Base-by-base conservation (phyloP, 495 filamentous ascomycete genomes). In the Trichoderma virens region DNA sequence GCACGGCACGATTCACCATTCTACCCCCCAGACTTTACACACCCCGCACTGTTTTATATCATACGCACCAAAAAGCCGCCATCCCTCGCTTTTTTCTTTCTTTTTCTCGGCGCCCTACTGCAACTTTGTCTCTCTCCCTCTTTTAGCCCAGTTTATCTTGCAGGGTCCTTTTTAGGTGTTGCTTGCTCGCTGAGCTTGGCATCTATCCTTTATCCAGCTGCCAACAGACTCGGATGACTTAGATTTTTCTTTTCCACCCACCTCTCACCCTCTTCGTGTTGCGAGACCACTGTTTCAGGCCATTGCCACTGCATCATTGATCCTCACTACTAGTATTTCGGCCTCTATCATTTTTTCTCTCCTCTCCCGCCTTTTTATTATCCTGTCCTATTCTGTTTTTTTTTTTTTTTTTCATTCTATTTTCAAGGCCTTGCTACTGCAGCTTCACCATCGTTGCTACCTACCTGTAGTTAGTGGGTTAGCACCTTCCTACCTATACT, bases 31-130 rank as follows among this genome's bases (percentile, higher is more conserved):
- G n/a, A n/a, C n/a, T n/a, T n/a, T 41, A 41, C 45, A 51, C 45
- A 51, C 45, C 45, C 45, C 45, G 45, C 45, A 51, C 45, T 25
- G 23, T 51, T 51, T 51, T 51, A 51, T 51, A 51, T 51, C 20
- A 51, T 25, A 51, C 45, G 45, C 45, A 51, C 45, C 18, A n/a
- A 20, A 9, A 2, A 20, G 45, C 2, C 45, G 45, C 45, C 20
- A 25, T 25, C 45, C 45, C 20, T 51, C 23, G 18, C 45, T 4
- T 51, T 45, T 45, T 45, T 45, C 41, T 45, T 45, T 45, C 3
- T 18, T 18, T 45, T 18, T 13, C 9, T 45, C 41, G 5, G 32
- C 16, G 43, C 43, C 43, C 43, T 47, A 7, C 43, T 20, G 43
- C 43, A 47, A 47, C 43, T 47, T 2, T 47, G 43, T 47, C 43